phyloP scores from a whole-genome alignment of 1,284 basidiomycete genomes.

The Fomes fomentarius region DNA sequence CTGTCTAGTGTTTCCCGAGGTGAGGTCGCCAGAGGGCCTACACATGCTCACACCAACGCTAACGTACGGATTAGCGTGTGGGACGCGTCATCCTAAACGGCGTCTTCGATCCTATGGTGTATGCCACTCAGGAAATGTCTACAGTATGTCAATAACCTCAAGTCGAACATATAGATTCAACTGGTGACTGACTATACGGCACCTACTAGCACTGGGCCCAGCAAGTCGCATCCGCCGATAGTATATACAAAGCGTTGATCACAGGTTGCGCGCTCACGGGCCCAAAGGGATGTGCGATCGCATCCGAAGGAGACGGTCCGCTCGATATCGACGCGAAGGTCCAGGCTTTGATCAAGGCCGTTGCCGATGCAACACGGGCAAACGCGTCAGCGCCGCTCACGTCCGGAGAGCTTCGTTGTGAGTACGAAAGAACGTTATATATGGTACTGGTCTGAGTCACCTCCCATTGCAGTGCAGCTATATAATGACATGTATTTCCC shows the following conservation, averaged over 20 bases:
- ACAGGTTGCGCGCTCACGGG: constrained; percentile 22
- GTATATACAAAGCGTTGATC: constrained; percentile 15
- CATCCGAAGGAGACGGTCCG: not conserved
- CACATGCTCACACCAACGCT: no score
- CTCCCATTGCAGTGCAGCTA: not conserved
- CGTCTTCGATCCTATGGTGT: constrained; percentile 1
- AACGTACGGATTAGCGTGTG: no score
- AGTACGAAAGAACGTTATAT: not conserved
- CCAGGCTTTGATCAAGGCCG: constrained; percentile 9
- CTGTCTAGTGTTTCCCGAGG: not conserved
- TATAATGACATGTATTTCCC: not conserved
- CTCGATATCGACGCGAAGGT: constrained; percentile 9
- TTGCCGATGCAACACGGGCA: constrained; percentile 5
- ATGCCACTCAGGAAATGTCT: constrained; percentile 2
- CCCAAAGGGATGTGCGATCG: constrained; percentile 10
- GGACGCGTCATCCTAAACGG: constrained; percentile 16
- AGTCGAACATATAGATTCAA: no score
- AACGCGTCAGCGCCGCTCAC: constrained; percentile 10
- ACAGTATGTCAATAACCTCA: not conserved
- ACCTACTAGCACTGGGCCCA: not conserved
- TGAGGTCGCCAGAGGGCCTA: no score
- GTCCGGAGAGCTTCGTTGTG: constrained; percentile 10
- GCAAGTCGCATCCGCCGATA: constrained; percentile 1
- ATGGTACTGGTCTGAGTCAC: not conserved
- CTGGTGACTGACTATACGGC: not conserved